Base-by-base conservation (phyloP, 495 filamentous ascomycete genomes). In the Aspergillus saccharolyticus region DNA sequence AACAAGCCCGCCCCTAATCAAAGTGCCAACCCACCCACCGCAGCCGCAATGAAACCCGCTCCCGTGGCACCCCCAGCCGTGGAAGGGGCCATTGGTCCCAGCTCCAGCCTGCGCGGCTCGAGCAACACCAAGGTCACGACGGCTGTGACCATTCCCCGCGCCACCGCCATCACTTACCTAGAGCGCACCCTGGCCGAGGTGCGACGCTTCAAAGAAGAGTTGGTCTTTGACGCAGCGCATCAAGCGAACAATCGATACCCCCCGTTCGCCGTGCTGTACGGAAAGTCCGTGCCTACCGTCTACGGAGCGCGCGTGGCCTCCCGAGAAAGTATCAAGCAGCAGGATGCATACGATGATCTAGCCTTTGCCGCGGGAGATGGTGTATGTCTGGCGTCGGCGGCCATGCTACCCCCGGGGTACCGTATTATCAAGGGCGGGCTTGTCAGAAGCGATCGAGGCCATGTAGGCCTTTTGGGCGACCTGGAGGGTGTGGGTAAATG, bases 321-420 rank as follows among this genome's bases (percentile, higher is more conserved):
- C 2, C 65, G 77, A 6, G 86, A 89, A 33, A 76, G 76, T 0
- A 96, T 97, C 60, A 83, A 84, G 53, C 81, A 83, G 42, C 71
- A 82, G 1, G 90, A 95, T 71, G 85, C 86, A 2, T 97, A 96
- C 65, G 93, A 96, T 59, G 86, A 96, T 56, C 76, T 96, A 3
- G 83, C 89, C 0, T 97, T 97, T 70, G 88, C 86, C 0, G 86
- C 84, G 39, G 93, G 93, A 0, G 93, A 97, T 68, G 93, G 93
- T 0, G 93, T 97, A 0, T 90, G 91, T 65, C 77, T 97, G 16
- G 90, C 93, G 0, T 78, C 78, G 43, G 89, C 92, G 54, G 89
- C 91, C 0, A 94, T 95, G 91, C 66, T 95, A 58, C 92, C 93
- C 1, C 70, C 76, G 6, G 91, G 91, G 0, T 97, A 97, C 66